phyloP scores from a whole-genome alignment of 305 asterid species.

The Solanum hybrid region DNA sequence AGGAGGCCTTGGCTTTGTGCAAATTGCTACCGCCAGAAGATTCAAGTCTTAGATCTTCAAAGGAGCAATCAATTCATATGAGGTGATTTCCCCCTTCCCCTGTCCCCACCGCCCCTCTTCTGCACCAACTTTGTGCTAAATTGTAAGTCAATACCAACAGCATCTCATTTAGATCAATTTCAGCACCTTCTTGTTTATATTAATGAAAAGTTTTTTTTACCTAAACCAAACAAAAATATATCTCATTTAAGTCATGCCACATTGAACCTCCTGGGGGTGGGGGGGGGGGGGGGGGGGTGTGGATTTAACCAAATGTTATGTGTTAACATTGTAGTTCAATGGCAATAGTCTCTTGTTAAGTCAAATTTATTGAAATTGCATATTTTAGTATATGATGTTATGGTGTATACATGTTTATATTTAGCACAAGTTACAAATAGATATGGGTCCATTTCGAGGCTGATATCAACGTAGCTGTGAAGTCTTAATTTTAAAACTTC shows the following conservation, averaged over 20 bases:
- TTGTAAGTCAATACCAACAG: background rate
- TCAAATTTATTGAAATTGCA: background rate
- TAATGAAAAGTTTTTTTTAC: background rate
- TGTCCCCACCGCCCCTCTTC: background rate
- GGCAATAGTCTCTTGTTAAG: background rate
- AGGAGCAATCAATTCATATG: conserved; percentile 95
- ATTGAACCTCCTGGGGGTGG: background rate
- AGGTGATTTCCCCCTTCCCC: conserved; percentile 29
- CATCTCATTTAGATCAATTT: background rate
- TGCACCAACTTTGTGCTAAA: background rate
- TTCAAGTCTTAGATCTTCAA: conserved; percentile 86
- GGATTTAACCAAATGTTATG: background rate
- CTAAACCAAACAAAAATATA: background rate
- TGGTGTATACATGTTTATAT: background rate
- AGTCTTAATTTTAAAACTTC: background rate
- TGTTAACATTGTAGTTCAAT: background rate
- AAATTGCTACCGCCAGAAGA: conserved; percentile 97
- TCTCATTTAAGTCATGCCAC: background rate
- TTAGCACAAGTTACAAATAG: background rate
- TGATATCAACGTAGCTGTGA: background rate
- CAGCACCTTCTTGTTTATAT: background rate
- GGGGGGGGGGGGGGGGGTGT: background rate
- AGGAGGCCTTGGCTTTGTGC: conserved; percentile 96
- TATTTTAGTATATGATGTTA: background rate
- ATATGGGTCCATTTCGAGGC: background rate